Percentiles rank a stretch among this genome's conserved stretches.
Evolutionary conservation across 2,329 filamentous ascomycete genomes (phyloP).

Genomic region (Venturia effusa): DNA sequence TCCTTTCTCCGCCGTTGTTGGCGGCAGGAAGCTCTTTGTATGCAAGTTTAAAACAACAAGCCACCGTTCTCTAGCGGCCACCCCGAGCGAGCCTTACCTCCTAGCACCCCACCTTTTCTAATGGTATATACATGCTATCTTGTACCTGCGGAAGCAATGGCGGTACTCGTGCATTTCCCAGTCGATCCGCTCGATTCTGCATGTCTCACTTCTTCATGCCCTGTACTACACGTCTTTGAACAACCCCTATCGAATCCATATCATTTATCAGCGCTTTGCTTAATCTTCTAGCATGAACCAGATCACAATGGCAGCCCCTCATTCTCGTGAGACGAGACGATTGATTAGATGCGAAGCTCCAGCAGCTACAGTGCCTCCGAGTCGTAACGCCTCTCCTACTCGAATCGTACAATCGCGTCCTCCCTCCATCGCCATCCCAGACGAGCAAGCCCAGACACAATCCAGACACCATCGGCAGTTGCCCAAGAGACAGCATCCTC

Average conservation of each 20-base stretch:
- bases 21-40: not conserved
- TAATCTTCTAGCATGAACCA: not conserved
- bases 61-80: slow-evolving; percentile 4
- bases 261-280: not conserved
- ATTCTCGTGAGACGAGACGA: not conserved
- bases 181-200: not conserved
- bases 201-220: not conserved
- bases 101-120: not conserved
- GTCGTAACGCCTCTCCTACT: slow-evolving; percentile 4
- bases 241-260: not conserved
- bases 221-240: not conserved
- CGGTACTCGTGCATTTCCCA: not conserved
- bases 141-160: not conserved
- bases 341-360: slow-evolving; percentile 5
- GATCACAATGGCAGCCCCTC: not conserved
- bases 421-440: not conserved
- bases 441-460: slow-evolving; percentile 1
- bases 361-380: slow-evolving; percentile 3
- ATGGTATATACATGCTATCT: not conserved
- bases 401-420: not conserved
- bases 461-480: not conserved
- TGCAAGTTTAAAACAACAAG: slow-evolving; percentile 5
- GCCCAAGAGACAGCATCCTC: slow-evolving; percentile 39
- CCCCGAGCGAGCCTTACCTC: not conserved
- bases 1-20: not conserved